phyloP scores from a whole-genome alignment of 257 asterid genomes.

The Jacaranda copaia region DNA sequence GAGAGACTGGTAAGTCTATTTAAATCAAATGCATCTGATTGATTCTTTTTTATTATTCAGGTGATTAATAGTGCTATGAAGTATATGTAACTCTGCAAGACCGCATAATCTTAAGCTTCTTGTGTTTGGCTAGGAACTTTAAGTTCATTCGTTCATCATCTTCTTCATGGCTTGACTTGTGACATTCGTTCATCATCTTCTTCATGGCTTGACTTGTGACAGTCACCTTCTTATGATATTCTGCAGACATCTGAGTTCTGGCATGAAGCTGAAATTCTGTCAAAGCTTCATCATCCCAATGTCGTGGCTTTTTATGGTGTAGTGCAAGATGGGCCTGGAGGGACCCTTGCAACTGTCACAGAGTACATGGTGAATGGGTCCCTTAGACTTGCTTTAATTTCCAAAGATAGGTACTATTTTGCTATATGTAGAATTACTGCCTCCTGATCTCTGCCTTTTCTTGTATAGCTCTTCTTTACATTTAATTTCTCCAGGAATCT shows the following conservation, averaged over 20 bases:
- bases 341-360: slow-evolving; percentile 92
- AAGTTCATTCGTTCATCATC: neutral
- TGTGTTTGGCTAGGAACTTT: neutral
- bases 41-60: slow-evolving; percentile 14
- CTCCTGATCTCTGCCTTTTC: slow-evolving; percentile 1
- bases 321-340: slow-evolving; percentile 96
- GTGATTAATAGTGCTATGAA: slow-evolving; percentile 1
- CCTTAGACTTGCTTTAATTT: slow-evolving; percentile 77
- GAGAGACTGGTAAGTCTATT: slow-evolving; percentile 68
- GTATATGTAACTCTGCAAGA: neutral
- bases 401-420: slow-evolving; percentile 75
- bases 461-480: slow-evolving; percentile 18
- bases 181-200: slow-evolving; percentile 28
- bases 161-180: slow-evolving; percentile 31
- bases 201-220: slow-evolving; percentile 31
- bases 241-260: slow-evolving; percentile 81
- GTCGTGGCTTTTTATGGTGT: slow-evolving; percentile 98
- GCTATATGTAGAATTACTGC: neutral
- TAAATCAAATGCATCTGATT: slow-evolving; percentile 2
- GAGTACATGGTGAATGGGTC: slow-evolving; percentile 97
- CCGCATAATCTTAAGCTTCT: neutral
- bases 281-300: slow-evolving; percentile 97
- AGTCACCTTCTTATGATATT: slow-evolving; percentile 32
- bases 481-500: slow-evolving; percentile 67
- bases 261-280: slow-evolving; percentile 93